Evolutionary conservation across 352 stramenopile genomes (phyloP).

Genomic region (Pythium scleroteichum): DNA sequence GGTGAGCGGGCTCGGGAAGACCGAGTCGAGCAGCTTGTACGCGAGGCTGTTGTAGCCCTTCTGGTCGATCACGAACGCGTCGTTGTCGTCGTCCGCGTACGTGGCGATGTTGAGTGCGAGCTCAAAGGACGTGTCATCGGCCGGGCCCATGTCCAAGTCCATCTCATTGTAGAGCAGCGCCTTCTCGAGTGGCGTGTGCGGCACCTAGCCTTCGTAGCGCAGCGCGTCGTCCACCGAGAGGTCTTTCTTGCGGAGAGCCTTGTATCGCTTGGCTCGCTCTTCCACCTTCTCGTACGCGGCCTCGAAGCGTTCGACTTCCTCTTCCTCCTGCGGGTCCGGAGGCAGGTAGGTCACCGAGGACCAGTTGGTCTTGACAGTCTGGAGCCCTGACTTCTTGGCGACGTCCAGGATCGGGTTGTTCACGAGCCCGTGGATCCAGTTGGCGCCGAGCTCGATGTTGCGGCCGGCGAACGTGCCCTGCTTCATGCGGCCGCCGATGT

Average conservation of each 20-base stretch:
- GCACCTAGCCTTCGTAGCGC: conserved; percentile 10
- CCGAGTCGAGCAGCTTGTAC: conserved; percentile 10
- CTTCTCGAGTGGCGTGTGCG: conserved; percentile 10
- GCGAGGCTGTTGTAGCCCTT: conserved; percentile 9
- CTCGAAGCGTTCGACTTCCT: conserved; percentile 9
- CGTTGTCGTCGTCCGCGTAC: conserved; percentile 9
- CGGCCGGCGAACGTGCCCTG: conserved; percentile 2
- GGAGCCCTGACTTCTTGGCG: background rate
- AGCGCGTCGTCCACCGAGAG: conserved; percentile 1
- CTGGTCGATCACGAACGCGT: conserved; percentile 3
- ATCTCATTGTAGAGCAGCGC: conserved; percentile 9
- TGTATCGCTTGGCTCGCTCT: conserved; percentile 6
- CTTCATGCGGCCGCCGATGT: conserved; percentile 19
- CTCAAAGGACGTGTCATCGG: conserved; percentile 11
- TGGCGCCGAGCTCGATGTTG: conserved; percentile 11
- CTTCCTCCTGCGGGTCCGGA: conserved; percentile 2
- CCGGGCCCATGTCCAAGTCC: conserved; percentile 3
- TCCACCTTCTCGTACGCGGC: conserved; percentile 3
- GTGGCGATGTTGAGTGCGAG: conserved; percentile 10
- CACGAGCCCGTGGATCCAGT: conserved; percentile 10
- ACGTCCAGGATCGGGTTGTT: conserved; percentile 16
- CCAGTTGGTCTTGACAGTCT: conserved; percentile 14
- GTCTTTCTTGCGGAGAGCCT: conserved; percentile 11
- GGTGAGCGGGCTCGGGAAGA: conserved; percentile 8
- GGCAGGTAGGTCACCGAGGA: conserved; percentile 10